Evolutionary conservation across 495 filamentous ascomycete genomes (phyloP), one percentile per base, ranked within the genome.

Genomic region (Podospora bellae-mahoneyi): DNA sequence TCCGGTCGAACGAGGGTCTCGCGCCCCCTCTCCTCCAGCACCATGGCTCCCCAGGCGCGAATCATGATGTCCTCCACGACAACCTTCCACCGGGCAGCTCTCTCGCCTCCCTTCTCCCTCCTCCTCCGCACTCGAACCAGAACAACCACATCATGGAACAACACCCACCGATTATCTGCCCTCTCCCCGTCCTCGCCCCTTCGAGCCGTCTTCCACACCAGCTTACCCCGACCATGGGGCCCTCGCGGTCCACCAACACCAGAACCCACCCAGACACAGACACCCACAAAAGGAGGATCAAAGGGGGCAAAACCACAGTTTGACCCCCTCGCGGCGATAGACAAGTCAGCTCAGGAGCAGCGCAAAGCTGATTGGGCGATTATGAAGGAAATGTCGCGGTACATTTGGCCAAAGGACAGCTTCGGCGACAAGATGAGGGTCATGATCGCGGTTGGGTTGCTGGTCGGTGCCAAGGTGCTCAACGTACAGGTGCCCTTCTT

Each of bases 401-500:
- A 99, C 77, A 79, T 99, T n/a, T 99, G 95, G 95, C 95, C 95
- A 32, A 97, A 95, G 86, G 88, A 90, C 77, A 92, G 90, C 72
- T 80, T 90, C 73, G 89, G 89, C 26, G 93, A 93, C 7, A 92
- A 94, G 77, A 79, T 91, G 65, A 89, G 95, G 70, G 95, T 99
- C 44, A 87, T 90, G 30, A 81, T 94, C 26, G 90, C 93, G 15
- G 82, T 99, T 4, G 89, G 83, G 4, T 80, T 99, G 64, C 84
- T 99, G 16, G 81, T 99, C 23, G 93, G 94, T 54, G 93, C 92
- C 74, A 99, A 99, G 85, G 84, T 97, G 65, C 84, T 98, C 71
- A 99, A 97, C 78, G 96, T 99, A 6, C 92, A 99, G 80, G 90
- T 99, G 54, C 95, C 95, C 4, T 99, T 99, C 79, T 99, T 97